Percentiles rank a stretch among this genome's conserved stretches.
Conservation (phyloP, 1,284 basidiomycete species). For the Polyporus tsugae region DNA sequence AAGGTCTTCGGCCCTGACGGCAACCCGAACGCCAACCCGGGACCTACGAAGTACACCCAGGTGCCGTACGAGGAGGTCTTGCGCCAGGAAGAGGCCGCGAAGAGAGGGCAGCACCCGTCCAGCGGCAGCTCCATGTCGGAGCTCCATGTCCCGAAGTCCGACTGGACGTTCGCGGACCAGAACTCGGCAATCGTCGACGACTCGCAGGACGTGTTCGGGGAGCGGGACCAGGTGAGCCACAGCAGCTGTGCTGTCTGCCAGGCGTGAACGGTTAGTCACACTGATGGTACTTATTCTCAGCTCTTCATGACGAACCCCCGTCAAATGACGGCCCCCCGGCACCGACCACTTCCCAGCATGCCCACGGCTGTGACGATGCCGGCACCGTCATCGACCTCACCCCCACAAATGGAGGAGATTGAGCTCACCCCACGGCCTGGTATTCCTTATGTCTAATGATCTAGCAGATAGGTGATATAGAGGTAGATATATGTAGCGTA, state of each 20-base stretch:
- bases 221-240: constrained; percentile 53
- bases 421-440: constrained; percentile 36
- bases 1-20: constrained; percentile 82
- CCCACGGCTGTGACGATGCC: constrained; percentile 34
- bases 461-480: constrained; percentile 5
- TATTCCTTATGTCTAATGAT: not conserved
- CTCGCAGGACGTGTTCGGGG: constrained; percentile 62
- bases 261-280: not conserved
- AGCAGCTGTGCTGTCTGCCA: not conserved
- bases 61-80: constrained; percentile 75
- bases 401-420: constrained; percentile 36
- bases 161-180: constrained; percentile 61
- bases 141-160: constrained; percentile 39
- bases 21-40: constrained; percentile 63
- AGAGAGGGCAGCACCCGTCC: constrained; percentile 22
- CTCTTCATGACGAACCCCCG: constrained; percentile 35
- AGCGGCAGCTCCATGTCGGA: constrained; percentile 23
- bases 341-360: constrained; percentile 1
- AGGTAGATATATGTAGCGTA: constrained; percentile 12
- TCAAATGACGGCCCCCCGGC: constrained; percentile 13
- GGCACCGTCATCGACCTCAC: constrained; percentile 16
- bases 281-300: constrained; percentile 9
- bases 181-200: constrained; percentile 59
- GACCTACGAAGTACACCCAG: constrained; percentile 68
- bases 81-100: constrained; percentile 50